Percentiles rank a stretch among this genome's conserved stretches.
Conservation (phyloP, 495 filamentous ascomycete species). For the Daldinia grandis region DNA sequence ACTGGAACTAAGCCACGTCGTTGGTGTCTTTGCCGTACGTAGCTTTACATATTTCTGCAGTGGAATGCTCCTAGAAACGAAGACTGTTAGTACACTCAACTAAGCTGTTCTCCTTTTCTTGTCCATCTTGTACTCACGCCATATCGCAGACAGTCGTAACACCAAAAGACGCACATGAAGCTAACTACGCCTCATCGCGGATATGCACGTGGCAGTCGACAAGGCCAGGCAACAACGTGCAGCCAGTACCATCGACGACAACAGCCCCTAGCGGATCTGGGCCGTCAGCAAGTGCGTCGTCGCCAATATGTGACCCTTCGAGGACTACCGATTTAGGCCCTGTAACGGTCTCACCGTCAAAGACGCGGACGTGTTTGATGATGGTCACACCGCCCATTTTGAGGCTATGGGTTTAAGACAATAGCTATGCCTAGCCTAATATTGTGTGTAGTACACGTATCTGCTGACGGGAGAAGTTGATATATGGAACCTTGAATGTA, state of each 20-base stretch:
- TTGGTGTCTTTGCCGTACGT: conserved; percentile 22
- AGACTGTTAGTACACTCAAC: not conserved
- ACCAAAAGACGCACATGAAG: conserved; percentile 28
- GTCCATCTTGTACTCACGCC: conserved; percentile 20
- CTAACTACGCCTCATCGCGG: conserved; percentile 51
- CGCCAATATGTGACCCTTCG: conserved; percentile 29
- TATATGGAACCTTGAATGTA: not conserved
- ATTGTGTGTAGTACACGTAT: not conserved
- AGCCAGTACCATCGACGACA: conserved; percentile 53
- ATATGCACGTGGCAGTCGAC: conserved; percentile 70
- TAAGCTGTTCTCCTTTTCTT: not conserved
- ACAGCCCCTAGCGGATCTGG: conserved; percentile 10
- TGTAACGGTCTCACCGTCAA: conserved; percentile 25
- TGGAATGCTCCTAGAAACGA: conserved; percentile 15
- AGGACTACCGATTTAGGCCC: conserved; percentile 29
- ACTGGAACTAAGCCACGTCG: conserved; percentile 26
- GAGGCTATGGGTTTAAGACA: not conserved
- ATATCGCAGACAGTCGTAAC: conserved; percentile 36
- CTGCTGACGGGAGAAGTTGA: not conserved
- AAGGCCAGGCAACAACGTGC: conserved; percentile 63
- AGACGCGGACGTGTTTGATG: conserved; percentile 37
- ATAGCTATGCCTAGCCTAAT: not conserved
- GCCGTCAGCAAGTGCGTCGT: conserved; percentile 23
- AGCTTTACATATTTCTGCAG: conserved; percentile 21
- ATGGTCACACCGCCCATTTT: conserved; percentile 24